phyloP scores from a whole-genome alignment of 169 alveolate genomes.

The Plasmodium cynomolgi region DNA sequence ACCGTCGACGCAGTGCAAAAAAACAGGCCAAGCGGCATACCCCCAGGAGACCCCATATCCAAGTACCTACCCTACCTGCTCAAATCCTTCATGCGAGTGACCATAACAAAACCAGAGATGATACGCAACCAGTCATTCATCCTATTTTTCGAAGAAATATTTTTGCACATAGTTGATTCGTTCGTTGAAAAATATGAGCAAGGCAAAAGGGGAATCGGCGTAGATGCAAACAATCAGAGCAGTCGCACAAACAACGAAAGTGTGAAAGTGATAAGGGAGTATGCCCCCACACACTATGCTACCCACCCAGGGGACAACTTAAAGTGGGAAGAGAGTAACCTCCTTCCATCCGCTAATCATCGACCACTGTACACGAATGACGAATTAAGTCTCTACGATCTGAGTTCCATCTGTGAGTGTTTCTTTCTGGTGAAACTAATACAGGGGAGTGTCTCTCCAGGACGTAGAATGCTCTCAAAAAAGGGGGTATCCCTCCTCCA shows the following conservation, averaged over 20 bases:
- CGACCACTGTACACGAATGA: background rate
- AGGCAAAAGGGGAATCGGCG: background rate
- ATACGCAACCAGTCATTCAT: background rate
- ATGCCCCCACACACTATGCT: background rate
- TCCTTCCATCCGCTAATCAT: background rate
- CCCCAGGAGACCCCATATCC: background rate
- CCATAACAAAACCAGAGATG: background rate
- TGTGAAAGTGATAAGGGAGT: background rate
- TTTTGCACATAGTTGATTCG: slow-evolving; percentile 2
- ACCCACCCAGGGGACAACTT: background rate
- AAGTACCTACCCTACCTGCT: slow-evolving; percentile 36
- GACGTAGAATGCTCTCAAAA: background rate
- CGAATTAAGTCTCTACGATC: slow-evolving; percentile 34
- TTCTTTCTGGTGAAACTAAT: slow-evolving; percentile 37
- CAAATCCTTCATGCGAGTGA: slow-evolving; percentile 20
- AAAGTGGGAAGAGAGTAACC: background rate
- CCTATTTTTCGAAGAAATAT: slow-evolving; percentile 12
- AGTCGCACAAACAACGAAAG: background rate
- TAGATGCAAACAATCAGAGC: background rate
- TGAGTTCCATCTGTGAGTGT: slow-evolving; percentile 66
- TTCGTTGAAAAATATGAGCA: slow-evolving; percentile 13
- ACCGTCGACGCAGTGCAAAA: background rate
- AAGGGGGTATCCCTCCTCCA: background rate
- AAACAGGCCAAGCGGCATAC: background rate
- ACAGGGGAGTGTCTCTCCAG: background rate